Evolutionary conservation across 2,329 filamentous ascomycete species (phyloP).

Genomic region (Neofusicoccum laricinum): DNA sequence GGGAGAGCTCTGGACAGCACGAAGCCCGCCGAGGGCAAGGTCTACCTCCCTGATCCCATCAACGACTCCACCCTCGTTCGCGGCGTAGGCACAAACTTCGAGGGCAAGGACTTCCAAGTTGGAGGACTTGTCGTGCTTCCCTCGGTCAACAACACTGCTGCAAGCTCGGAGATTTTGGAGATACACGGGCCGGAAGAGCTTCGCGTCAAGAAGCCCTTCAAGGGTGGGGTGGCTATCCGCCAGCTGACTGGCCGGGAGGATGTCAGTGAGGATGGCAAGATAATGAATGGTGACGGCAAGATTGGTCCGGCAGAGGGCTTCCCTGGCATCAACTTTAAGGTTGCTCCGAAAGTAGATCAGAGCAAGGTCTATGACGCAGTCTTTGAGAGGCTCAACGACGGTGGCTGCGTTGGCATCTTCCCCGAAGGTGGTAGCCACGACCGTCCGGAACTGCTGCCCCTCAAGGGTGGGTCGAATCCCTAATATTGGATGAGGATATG

Average conservation of each 20-base stretch:
- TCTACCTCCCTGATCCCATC: constrained; percentile 87
- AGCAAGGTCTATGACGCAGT: constrained; percentile 91
- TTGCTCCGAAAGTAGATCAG: constrained; percentile 91
- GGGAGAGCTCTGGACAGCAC: constrained; percentile 86
- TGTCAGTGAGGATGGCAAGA: constrained; percentile 63
- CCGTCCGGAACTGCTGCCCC: constrained; percentile 81
- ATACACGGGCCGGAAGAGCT: constrained; percentile 79
- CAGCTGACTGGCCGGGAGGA: constrained; percentile 82
- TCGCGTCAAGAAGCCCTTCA: constrained; percentile 83
- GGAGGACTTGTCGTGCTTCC: constrained; percentile 87
- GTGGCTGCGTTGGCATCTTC: constrained; percentile 93
- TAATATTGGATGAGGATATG: not conserved
- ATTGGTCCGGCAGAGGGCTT: constrained; percentile 57
- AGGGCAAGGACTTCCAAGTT: constrained; percentile 64
- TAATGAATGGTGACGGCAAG: constrained; percentile 55
- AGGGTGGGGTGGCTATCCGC: constrained; percentile 67
- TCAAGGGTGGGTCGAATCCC: constrained; percentile 59
- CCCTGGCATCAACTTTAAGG: constrained; percentile 77
- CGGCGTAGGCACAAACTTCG: constrained; percentile 79
- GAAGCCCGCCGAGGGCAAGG: constrained; percentile 71
- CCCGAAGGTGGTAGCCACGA: constrained; percentile 96
- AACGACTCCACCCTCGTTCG: constrained; percentile 79
- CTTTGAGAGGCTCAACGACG: constrained; percentile 75
- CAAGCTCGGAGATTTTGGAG: constrained; percentile 79
- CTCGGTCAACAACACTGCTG: constrained; percentile 73